Percentiles rank a stretch among this genome's conserved stretches.
Evolutionary conservation across 371 early-diverging fungal genomes (phyloP).

Genomic region (Actinomucor elegans): DNA sequence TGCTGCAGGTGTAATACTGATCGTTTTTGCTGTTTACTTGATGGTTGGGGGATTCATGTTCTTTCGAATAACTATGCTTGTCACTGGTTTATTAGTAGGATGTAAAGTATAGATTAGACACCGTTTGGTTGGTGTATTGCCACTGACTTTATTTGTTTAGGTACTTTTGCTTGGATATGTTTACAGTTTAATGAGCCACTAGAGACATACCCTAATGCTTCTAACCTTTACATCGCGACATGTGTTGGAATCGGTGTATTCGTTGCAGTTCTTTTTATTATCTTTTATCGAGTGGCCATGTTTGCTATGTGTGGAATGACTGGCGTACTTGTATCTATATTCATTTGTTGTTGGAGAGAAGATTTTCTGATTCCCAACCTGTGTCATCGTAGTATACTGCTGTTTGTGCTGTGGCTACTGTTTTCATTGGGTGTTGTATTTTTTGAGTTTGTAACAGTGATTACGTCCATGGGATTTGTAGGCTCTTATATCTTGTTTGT

Average conservation of each 20-base stretch:
- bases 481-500: conserved; percentile 29
- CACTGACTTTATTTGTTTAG: conserved; percentile 5
- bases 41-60: conserved; percentile 20
- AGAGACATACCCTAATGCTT: conserved; percentile 16
- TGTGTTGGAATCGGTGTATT: conserved; percentile 23
- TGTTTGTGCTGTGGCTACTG: conserved; percentile 7
- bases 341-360: conserved; percentile 35
- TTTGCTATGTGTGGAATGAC: conserved; percentile 18
- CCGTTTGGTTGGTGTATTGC: no score
- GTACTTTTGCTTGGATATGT: background rate
- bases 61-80: conserved; percentile 27
- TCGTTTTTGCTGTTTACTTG: conserved; percentile 19
- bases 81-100: conserved; percentile 27
- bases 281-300: conserved; percentile 17
- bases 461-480: conserved; percentile 25
- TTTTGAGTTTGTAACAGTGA: conserved; percentile 24
- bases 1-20: conserved; percentile 2
- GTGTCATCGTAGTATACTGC: conserved; percentile 21
- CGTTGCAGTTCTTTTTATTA: conserved; percentile 8
- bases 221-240: conserved; percentile 14
- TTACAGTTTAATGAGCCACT: conserved; percentile 20
- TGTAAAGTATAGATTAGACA: conserved; percentile 13
- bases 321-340: conserved; percentile 33
- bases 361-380: conserved; percentile 33
- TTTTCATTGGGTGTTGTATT: conserved; percentile 3